phyloP scores from a whole-genome alignment of 495 filamentous ascomycete genomes.

The Aspergillus campestris region DNA sequence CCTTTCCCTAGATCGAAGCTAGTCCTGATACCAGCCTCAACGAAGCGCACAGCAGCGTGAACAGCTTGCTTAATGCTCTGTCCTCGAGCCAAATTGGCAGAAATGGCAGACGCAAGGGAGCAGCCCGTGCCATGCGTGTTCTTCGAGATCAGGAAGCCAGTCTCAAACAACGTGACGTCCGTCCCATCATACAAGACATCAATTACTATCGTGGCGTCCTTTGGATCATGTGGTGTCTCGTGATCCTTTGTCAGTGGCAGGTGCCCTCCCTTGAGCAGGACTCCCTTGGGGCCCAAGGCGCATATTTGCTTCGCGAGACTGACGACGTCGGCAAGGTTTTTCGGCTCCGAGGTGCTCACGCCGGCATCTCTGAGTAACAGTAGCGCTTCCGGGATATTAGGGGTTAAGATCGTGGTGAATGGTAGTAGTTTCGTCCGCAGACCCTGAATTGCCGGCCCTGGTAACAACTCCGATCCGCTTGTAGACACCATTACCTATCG shows the following conservation, averaged over 20 bases:
- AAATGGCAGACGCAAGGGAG: constrained; percentile 88
- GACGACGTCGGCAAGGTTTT: constrained; percentile 52
- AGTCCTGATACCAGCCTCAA: constrained; percentile 75
- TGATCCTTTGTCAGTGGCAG: constrained; percentile 60
- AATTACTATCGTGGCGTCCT: constrained; percentile 56
- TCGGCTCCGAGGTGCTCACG: constrained; percentile 36
- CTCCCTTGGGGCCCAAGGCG: constrained; percentile 62
- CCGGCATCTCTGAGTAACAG: constrained; percentile 59
- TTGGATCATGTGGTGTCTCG: constrained; percentile 40
- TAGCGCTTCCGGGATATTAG: constrained; percentile 84
- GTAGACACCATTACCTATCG: constrained; percentile 87
- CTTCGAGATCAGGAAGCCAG: constrained; percentile 55
- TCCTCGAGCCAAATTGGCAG: constrained; percentile 71
- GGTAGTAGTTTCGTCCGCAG: constrained; percentile 65
- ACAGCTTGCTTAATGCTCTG: constrained; percentile 55
- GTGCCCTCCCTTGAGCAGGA: constrained; percentile 90
- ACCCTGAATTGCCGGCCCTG: constrained; percentile 54
- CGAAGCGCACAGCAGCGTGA: constrained; percentile 62
- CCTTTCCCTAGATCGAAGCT: constrained; percentile 68
- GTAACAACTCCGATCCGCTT: constrained; percentile 67
- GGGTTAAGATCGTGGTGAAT: constrained; percentile 71
- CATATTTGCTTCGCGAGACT: constrained; percentile 58
- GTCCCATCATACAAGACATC: constrained; percentile 64
- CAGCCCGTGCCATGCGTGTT: constrained; percentile 97
- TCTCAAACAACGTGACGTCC: constrained; percentile 51